Evolutionary conservation across 352 stramenopile species (phyloP).

Genomic region (Thalassiosira tumida): DNA sequence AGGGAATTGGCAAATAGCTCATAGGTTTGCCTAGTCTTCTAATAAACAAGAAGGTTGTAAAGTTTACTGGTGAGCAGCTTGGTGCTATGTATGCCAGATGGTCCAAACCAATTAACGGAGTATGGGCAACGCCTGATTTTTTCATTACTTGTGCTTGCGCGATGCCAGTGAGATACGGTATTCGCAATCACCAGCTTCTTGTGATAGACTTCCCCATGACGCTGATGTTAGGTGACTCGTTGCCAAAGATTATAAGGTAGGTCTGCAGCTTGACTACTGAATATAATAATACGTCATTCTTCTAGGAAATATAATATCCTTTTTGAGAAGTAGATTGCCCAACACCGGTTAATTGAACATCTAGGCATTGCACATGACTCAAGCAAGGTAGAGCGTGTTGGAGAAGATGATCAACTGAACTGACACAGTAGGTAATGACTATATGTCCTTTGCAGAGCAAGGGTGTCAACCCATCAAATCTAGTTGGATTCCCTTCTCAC

Average conservation of each 20-base stretch:
- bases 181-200: conserved; percentile 49
- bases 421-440: no score
- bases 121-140: conserved; percentile 40
- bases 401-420: no score
- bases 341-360: no score
- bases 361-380: no score
- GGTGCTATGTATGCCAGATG: conserved; percentile 35
- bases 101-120: conserved; percentile 25
- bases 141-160: not conserved
- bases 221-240: not conserved
- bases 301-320: conserved; percentile 3
- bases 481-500: no score
- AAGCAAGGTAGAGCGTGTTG: no score
- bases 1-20: conserved; percentile 18
- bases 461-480: no score
- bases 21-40: not conserved
- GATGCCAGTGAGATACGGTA: conserved; percentile 37
- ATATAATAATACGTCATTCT: not conserved
- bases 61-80: not conserved
- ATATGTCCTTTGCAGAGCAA: no score
- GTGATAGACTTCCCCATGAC: conserved; percentile 35
- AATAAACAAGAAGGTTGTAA: conserved; percentile 31
- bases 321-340: no score
- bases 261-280: conserved; percentile 6
- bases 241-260: not conserved